Conservation (phyloP, 2,329 filamentous ascomycete genomes). For the Gnomoniopsis sp. region DNA sequence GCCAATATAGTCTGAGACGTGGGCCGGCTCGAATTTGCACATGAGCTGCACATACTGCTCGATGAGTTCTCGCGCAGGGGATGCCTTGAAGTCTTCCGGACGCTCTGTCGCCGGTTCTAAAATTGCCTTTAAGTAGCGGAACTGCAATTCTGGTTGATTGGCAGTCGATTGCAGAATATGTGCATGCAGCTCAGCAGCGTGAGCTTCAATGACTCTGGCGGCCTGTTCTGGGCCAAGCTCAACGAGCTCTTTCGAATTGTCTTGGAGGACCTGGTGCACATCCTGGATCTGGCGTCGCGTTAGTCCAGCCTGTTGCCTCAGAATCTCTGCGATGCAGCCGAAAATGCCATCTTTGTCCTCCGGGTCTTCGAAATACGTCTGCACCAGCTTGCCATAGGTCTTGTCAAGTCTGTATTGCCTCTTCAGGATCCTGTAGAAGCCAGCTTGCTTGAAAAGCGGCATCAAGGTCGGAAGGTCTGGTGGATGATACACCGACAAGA, state of each 20-base stretch:
- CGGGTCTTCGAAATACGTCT: constrained; percentile 80
- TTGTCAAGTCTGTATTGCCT: constrained; percentile 77
- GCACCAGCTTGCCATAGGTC: constrained; percentile 73
- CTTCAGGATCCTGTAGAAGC: constrained; percentile 90
- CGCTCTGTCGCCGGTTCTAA: constrained; percentile 58
- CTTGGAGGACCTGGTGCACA: constrained; percentile 63
- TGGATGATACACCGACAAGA: constrained; percentile 90
- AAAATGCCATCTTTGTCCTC: constrained; percentile 75
- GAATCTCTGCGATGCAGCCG: constrained; percentile 71
- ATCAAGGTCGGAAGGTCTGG: constrained; percentile 75
- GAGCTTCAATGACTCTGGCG: constrained; percentile 60
- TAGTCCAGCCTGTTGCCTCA: constrained; percentile 62
- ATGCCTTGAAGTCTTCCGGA: constrained; percentile 28
- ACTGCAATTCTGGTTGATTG: constrained; percentile 63
- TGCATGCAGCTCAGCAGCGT: constrained; percentile 64
- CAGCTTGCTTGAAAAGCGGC: constrained; percentile 71
- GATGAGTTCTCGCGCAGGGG: constrained; percentile 58
- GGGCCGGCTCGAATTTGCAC: constrained; percentile 77
- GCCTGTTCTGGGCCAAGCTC: constrained; percentile 63
- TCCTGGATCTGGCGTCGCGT: constrained; percentile 69
- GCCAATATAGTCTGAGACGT: constrained; percentile 83
- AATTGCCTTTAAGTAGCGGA: constrained; percentile 71
- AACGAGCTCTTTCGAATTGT: constrained; percentile 64
- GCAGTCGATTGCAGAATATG: constrained; percentile 60
- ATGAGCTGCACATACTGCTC: constrained; percentile 89